Base-by-base conservation (phyloP, 2,329 filamentous ascomycete species). In the Septoria linicola region DNA sequence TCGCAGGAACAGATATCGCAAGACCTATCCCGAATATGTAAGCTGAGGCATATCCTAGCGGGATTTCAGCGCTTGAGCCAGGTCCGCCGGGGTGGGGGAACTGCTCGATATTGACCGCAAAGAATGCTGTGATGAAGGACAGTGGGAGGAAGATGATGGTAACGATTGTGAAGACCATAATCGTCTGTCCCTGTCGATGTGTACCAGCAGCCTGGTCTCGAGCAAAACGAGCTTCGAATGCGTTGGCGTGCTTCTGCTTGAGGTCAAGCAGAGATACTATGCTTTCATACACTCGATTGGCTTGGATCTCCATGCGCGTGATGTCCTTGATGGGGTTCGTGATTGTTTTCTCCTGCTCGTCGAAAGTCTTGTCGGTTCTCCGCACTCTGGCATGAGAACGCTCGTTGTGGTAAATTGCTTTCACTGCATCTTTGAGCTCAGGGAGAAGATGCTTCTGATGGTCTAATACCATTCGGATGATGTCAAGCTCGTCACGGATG, bases 221-320 rank as follows among this genome's bases (percentile, higher is more conserved):
- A 0, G 79, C 76, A 45, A 80, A 84, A 2, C 82, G 77, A 1
- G 82, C 83, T 63, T 86, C 83, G 40, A 84, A 79, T 0, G 81
- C 81, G 66, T 85, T 86, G 57, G 81, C 82, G 51, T 86, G 82
- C 65, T 85, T 85, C 60, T 87, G 83, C 61, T 87, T 87, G 1
- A 85, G 73, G 57, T 86, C 83, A 0, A 87, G 76, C 4, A 86
- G 69, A 58, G 85, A 79, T 0, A 79, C 82, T 37, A 85, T 76
- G 50, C 75, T 79, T 36, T 75, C 70, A 61, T 84, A 84, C 54
- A 84, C 80, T 17, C 77, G 74, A 51, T 78, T 73, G 0, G 82
- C 81, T 64, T 84, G 82, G 43, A 77, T 76, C 60, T 83, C 78
- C 82, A 85, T 85, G 13, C 81, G 74, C 27, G 77, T 73, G n/a